These are phyloP conservation scores for Umbelopsis isabellina DNA, from an alignment of 192 early-diverging fungal genomes.

Conservation along the genomic window DNA sequence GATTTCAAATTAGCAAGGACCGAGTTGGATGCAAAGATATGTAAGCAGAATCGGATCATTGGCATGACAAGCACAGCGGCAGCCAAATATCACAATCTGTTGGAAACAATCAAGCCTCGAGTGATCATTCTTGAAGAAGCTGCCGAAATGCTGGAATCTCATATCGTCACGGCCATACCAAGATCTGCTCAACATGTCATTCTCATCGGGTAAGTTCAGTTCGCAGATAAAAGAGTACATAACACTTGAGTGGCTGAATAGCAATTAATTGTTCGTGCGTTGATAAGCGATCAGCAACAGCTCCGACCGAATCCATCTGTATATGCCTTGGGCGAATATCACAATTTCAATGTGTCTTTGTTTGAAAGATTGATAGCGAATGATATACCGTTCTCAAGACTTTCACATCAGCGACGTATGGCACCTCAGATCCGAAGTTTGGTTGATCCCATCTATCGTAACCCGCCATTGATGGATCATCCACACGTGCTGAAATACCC, in stretches of 20 bases:
- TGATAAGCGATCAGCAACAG: conserved; percentile 56
- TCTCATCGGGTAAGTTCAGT: conserved; percentile 53
- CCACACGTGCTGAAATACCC: conserved; percentile 37
- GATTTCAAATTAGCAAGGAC: conserved; percentile 27
- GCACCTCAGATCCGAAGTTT: conserved; percentile 54
- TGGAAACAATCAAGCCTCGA: conserved; percentile 47
- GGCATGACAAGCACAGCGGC: conserved; percentile 66
- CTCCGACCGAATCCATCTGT: conserved; percentile 57
- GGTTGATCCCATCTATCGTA: conserved; percentile 52
- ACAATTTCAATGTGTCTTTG: conserved; percentile 51
- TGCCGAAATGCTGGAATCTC: conserved; percentile 59
- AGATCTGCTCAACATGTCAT: conserved; percentile 53
- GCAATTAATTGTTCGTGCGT: background rate
- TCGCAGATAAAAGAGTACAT: background rate
- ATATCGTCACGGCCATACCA: conserved; percentile 53
- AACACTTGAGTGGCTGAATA: background rate
- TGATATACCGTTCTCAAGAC: conserved; percentile 42
- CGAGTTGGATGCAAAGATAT: conserved; percentile 31
- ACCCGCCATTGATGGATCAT: conserved; percentile 51
- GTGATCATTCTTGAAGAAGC: conserved; percentile 64
- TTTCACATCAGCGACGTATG: conserved; percentile 61
- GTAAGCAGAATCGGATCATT: conserved; percentile 42
- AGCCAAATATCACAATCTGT: conserved; percentile 58
- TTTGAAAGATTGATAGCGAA: conserved; percentile 57
- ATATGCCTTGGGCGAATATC: conserved; percentile 43